phyloP scores from a whole-genome alignment of 169 alveolate species.

The Plasmodium ovale region DNA sequence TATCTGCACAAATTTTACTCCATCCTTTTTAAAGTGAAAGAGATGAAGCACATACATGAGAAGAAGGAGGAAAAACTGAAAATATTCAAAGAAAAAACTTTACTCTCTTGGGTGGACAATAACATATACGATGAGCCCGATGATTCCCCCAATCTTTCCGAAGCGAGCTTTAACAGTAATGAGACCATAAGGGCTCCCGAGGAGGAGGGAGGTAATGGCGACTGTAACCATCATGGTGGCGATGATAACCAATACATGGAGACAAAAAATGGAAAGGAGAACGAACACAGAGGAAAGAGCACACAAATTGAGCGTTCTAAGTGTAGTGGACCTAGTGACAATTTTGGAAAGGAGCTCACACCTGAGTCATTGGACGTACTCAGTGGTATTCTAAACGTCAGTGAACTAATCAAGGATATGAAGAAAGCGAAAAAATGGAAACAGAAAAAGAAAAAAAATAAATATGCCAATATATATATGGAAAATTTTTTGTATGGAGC shows the following conservation, averaged over 20 bases:
- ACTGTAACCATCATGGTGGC: background rate
- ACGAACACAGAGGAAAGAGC: too few relatives aligned
- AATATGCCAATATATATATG: slow-evolving; percentile 36
- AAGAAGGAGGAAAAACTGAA: slow-evolving; percentile 6
- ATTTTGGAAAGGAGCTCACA: background rate
- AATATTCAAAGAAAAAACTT: background rate
- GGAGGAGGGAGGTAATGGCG: background rate
- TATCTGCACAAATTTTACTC: slow-evolving; percentile 29
- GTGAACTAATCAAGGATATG: slow-evolving; percentile 53
- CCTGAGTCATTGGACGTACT: slow-evolving; percentile 3
- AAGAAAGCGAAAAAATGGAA: slow-evolving; percentile 33
- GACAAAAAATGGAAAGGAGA: too few relatives aligned
- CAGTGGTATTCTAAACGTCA: slow-evolving; percentile 24
- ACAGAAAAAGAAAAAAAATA: slow-evolving; percentile 15
- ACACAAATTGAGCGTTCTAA: background rate
- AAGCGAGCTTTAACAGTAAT: slow-evolving; percentile 44
- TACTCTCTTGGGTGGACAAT: slow-evolving; percentile 18
- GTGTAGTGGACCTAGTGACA: background rate
- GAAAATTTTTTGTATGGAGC: slow-evolving; percentile 7
- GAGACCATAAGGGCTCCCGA: slow-evolving; percentile 19
- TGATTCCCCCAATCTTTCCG: slow-evolving; percentile 21
- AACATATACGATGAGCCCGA: slow-evolving; percentile 15
- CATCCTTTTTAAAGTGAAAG: slow-evolving; percentile 18
- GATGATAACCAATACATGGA: background rate
- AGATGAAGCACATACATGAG: slow-evolving; percentile 29